Base-by-base conservation (phyloP, 371 early-diverging fungal species). In the Dichotomocladium elegans region DNA sequence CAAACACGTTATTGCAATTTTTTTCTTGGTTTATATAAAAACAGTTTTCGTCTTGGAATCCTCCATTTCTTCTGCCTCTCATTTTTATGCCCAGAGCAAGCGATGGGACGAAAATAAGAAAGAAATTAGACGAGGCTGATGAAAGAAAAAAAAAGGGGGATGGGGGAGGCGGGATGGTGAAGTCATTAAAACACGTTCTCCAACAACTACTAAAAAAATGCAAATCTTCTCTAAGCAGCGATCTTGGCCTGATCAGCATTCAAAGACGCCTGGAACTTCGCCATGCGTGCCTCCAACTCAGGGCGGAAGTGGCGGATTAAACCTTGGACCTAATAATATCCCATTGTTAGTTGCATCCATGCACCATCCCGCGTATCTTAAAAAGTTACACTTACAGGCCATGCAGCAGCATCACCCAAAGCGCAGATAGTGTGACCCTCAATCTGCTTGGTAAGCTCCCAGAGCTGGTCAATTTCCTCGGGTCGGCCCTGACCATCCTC, bases 391-490 rank as follows among this genome's bases (percentile, higher is more conserved):
- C 48, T 47, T 47, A 47, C 92, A 12, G 98, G 98, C 96, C 96
- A 96, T 51, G 98, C 98, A 27, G 98, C 96, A 35, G 98, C 98
- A 77, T 97, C 98, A 53, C 96, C 98, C 72, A 98, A 72, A 40
- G 96, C 98, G 68, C 98, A 98, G 56, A 98, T 98, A 27, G 98
- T 96, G 66, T 96, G 96, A 9, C 98, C 98, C 73, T 98, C 96
- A 71, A 98, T 98, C 76, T 96, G 92, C 68, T 92, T 85, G 41
- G 92, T 86, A 51, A 98, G 76, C 73, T 96, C 96, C 66, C 79
- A 73, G 19, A 84, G 71, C 52, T 72, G 72, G 69, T 97, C 96
- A 72, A 97, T 95, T 70, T 94, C 98, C 29, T 86, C 83, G 30
- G 77, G 66, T n/a, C 83, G 81, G 10, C 89, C 95, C 53, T 92